Evolutionary conservation across 2,329 filamentous ascomycete species (phyloP).

Genomic region (Calonectria ilicicola): DNA sequence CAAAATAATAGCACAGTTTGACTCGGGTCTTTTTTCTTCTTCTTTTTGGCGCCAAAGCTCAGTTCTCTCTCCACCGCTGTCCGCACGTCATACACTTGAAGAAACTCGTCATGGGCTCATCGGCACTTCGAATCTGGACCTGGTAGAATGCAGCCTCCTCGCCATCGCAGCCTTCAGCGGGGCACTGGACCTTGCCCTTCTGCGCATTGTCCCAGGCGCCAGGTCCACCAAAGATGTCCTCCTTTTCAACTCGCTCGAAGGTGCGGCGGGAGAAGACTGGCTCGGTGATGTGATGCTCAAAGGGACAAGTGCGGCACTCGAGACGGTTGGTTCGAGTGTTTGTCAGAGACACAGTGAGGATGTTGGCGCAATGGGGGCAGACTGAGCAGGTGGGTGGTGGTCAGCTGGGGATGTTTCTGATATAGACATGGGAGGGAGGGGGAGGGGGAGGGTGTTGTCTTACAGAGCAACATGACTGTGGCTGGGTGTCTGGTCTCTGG

Average conservation of each 20-base stretch:
- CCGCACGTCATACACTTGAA: slow-evolving; percentile 83
- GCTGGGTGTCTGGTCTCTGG: neutral
- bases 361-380: slow-evolving; percentile 87
- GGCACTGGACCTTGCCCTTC: slow-evolving; percentile 85
- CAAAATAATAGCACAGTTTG: slow-evolving; percentile 14
- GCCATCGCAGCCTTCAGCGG: slow-evolving; percentile 82
- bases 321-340: slow-evolving; percentile 79
- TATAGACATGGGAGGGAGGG: slow-evolving; percentile 12
- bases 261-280: slow-evolving; percentile 85
- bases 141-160: slow-evolving; percentile 93
- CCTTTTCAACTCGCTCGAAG: slow-evolving; percentile 88
- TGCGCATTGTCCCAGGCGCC: slow-evolving; percentile 93
- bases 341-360: slow-evolving; percentile 78
- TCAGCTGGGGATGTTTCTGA: slow-evolving; percentile 10
- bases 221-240: slow-evolving; percentile 89
- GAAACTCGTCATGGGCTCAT: slow-evolving; percentile 98
- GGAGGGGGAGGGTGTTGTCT: slow-evolving; percentile 22
- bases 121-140: slow-evolving; percentile 96
- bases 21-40: neutral
- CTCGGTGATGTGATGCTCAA: slow-evolving; percentile 84
- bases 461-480: slow-evolving; percentile 75
- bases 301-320: slow-evolving; percentile 95
- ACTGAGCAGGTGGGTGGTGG: slow-evolving; percentile 59
- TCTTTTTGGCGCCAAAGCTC: slow-evolving; percentile 21
- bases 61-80: slow-evolving; percentile 76